Conservation (phyloP, 768 basidiomycete species). For the Pleurotus tuoliensis region DNA sequence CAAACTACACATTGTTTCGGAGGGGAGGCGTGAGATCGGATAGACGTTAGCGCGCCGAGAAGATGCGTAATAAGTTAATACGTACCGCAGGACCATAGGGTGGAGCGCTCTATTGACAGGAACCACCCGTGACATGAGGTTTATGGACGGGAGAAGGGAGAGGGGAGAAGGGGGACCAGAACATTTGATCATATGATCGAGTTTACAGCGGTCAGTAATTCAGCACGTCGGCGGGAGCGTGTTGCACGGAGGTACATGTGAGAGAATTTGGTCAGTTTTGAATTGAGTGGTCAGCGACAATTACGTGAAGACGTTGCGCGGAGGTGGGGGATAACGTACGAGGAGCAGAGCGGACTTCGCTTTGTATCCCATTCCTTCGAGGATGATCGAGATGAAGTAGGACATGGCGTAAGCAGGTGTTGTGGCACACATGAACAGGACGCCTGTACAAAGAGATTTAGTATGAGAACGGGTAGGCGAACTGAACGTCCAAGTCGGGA, state of each 20-base stretch:
- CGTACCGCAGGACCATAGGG: conserved; percentile 42
- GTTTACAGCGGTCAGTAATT: no score
- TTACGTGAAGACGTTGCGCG: neutral
- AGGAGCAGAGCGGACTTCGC: conserved; percentile 34
- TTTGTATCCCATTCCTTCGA: conserved; percentile 42
- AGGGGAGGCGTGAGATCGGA: neutral
- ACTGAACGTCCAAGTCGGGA: neutral
- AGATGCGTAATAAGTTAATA: neutral
- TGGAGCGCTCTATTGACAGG: conserved; percentile 33
- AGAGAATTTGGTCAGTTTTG: no score
- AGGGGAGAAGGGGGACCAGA: no score
- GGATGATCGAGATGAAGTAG: conserved; percentile 45
- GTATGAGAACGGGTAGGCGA: neutral
- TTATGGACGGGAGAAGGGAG: no score
- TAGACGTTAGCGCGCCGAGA: no score
- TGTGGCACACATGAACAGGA: conserved; percentile 42
- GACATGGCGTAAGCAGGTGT: conserved; percentile 41
- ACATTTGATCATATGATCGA: no score
- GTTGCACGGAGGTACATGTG: no score
- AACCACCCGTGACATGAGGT: neutral
- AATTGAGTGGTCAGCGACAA: no score
- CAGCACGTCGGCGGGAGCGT: no score
- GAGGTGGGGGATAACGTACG: conserved; percentile 19
- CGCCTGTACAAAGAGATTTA: conserved; percentile 21
- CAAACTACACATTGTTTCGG: conserved; percentile 20